Conservation (phyloP, 2,329 filamentous ascomycete genomes). For the Diaporthe batatas region DNA sequence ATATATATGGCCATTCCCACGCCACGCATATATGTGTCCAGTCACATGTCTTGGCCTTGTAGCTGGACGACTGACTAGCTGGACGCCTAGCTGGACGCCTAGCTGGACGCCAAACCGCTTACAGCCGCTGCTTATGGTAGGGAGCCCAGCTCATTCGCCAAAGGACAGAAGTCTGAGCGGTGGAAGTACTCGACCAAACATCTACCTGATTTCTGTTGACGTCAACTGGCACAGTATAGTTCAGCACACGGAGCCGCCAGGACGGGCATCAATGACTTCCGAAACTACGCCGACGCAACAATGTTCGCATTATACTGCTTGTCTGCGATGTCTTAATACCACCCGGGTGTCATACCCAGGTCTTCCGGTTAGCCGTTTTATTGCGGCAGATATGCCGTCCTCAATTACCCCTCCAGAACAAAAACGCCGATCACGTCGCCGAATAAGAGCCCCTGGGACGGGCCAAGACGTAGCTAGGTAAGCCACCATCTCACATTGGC, state of each 20-base stretch:
- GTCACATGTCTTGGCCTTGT: background rate
- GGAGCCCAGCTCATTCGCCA: background rate
- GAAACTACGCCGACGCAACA: background rate
- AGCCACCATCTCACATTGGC: slow-evolving; percentile 25
- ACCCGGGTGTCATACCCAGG: background rate
- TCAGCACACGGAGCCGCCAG: background rate
- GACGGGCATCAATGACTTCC: background rate
- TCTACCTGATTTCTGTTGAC: background rate
- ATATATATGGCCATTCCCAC: background rate
- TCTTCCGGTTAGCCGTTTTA: slow-evolving; percentile 7
- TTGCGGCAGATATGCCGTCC: slow-evolving; percentile 11
- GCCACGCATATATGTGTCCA: background rate
- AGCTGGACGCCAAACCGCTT: background rate
- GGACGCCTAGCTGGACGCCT: background rate
- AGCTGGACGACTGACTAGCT: background rate
- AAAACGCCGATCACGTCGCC: slow-evolving; percentile 12
- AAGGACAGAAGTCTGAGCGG: background rate
- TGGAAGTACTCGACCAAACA: background rate
- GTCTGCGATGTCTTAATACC: background rate
- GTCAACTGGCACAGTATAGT: background rate
- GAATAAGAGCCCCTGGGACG: background rate
- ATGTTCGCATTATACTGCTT: background rate
- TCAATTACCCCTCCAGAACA: background rate
- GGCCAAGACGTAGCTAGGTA: slow-evolving; percentile 1
- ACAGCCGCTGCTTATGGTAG: background rate